These are phyloP conservation scores for Cladophialophora exuberans DNA, from an alignment of 2,329 filamentous ascomycete genomes.

Conservation along the genomic window DNA sequence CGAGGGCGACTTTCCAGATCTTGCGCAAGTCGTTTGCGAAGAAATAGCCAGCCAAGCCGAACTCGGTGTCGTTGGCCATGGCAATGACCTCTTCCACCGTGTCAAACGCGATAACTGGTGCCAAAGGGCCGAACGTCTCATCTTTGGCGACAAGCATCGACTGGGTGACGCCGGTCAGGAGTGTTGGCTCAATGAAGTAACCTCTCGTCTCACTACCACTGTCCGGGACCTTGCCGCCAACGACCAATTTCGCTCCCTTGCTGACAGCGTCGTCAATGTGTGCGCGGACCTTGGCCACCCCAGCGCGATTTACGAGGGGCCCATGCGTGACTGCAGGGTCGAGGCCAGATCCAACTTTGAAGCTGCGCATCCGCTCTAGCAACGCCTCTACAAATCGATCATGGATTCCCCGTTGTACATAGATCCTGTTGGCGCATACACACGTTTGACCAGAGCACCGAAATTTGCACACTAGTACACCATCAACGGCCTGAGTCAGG, in stretches of 20 bases:
- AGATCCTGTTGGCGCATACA: slow-evolving; percentile 73
- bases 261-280: slow-evolving; percentile 27
- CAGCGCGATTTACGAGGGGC: slow-evolving; percentile 56
- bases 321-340: slow-evolving; percentile 72
- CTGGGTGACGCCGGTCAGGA: slow-evolving; percentile 24
- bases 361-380: slow-evolving; percentile 71
- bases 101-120: slow-evolving; percentile 64
- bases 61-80: slow-evolving; percentile 38
- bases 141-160: slow-evolving; percentile 32
- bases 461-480: slow-evolving; percentile 21
- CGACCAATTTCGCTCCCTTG: slow-evolving; percentile 32
- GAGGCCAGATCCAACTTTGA: slow-evolving; percentile 77
- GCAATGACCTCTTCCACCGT: slow-evolving; percentile 38
- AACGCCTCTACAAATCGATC: slow-evolving; percentile 71
- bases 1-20: slow-evolving; percentile 56
- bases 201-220: slow-evolving; percentile 39
- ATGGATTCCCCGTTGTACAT: slow-evolving; percentile 76
- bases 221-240: slow-evolving; percentile 55
- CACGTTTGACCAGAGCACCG: slow-evolving; percentile 29
- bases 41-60: slow-evolving; percentile 33
- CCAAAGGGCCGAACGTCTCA: slow-evolving; percentile 40
- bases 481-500: slow-evolving; percentile 35
- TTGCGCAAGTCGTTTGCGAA: slow-evolving; percentile 5
- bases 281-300: slow-evolving; percentile 22
- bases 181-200: slow-evolving; percentile 41